Conservation (phyloP, 257 asterid species). For the Salvia hispanica region DNA sequence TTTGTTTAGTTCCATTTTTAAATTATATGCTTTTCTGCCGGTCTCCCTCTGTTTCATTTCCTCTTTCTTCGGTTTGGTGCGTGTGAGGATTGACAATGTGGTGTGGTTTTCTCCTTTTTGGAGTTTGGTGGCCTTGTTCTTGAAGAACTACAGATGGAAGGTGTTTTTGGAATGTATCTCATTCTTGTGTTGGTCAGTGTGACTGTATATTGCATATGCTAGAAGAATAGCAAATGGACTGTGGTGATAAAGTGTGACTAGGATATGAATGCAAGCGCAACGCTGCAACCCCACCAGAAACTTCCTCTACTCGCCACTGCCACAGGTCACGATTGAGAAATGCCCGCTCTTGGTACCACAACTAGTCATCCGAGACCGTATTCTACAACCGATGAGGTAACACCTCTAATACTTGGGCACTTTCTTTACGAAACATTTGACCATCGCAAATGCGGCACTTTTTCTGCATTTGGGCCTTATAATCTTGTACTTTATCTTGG, state of each 20-base stretch:
- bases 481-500: neutral
- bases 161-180: neutral
- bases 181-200: neutral
- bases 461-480: slow-evolving; percentile 25
- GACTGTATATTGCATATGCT: neutral
- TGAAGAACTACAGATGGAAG: neutral
- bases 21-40: neutral
- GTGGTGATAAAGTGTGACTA: neutral
- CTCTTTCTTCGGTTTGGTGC: neutral
- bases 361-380: slow-evolving; percentile 11
- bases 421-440: slow-evolving; percentile 22
- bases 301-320: slow-evolving; percentile 45
- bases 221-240: neutral
- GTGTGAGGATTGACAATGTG: neutral
- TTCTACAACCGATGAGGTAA: slow-evolving; percentile 35
- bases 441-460: slow-evolving; percentile 18
- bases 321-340: slow-evolving; percentile 39
- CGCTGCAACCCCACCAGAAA: slow-evolving; percentile 30
- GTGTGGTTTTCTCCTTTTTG: neutral
- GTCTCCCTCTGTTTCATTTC: neutral
- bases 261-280: slow-evolving; percentile 42
- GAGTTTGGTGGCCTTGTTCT: neutral
- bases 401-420: slow-evolving; percentile 16
- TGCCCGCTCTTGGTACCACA: slow-evolving; percentile 34
- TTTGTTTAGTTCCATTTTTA: slow-evolving; percentile 5